Base-by-base conservation (phyloP, 202 grass and related monocot species). In the Eragrostis tef region DNA sequence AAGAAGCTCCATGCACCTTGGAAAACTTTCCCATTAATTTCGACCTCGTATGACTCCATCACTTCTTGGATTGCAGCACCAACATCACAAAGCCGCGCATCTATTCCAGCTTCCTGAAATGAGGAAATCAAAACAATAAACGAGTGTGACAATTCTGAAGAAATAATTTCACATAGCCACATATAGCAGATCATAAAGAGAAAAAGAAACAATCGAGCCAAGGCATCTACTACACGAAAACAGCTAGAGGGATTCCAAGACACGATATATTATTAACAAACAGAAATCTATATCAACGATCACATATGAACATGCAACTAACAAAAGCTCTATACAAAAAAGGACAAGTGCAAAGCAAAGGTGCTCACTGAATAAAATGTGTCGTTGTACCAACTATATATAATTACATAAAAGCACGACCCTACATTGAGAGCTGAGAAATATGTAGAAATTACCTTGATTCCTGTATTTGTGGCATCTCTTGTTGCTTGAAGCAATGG, bases 51-150 rank as follows among this genome's bases (percentile, higher is more conserved):
- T 48, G 92, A 94, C 87, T 98, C 95, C 90, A 98, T 94, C 31
- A 98, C 95, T 85, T 98, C 95, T 86, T 98, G 95, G 64, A 98
- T 98, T 71, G 92, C 95, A 85, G 90, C 95, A 86, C 95, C 95
- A 67, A 98, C 85, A 89, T 98, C 95, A 88, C 95, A 94, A 61
- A 98, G 88, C 54, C 92, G 85, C 75, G 82, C 92, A 88, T 98
- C 95, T 84, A 98, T 91, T 79, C 95, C 95, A 90, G 95, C 84
- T 98, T 94, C 95, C 95, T 98, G 68, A 48, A 78, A 58, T 75
- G 19, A 68, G 86, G 51, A 64, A 53, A 22, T 22, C 4, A 80
- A 59, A 53, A 4, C 45, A 50, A 65, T 43, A 20, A 85, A 50
- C 14, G 5, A 41, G 59, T 46, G 58, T 36, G 47, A 15, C 26